These are phyloP conservation scores for Penicillium mononematosum DNA, from an alignment of 495 filamentous ascomycete genomes.

Conservation along the genomic window DNA sequence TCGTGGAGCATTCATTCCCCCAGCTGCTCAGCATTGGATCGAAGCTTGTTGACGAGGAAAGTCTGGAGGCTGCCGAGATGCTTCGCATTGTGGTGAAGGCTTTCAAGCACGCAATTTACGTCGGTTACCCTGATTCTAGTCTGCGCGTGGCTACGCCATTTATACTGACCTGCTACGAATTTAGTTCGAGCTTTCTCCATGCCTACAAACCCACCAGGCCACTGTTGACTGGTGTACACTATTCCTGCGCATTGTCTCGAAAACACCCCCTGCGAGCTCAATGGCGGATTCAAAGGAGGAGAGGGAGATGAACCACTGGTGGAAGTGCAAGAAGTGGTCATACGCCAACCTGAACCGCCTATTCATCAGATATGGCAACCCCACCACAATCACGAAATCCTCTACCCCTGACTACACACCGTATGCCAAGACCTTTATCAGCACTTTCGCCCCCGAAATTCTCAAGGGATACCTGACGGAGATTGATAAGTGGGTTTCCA, in stretches of 20 bases:
- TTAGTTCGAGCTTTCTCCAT: constrained; percentile 81
- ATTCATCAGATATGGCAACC: constrained; percentile 95
- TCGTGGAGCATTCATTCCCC: constrained; percentile 90
- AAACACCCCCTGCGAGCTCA: constrained; percentile 73
- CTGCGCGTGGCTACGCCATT: not conserved
- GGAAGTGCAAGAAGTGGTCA: constrained; percentile 99
- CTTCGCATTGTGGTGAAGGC: constrained; percentile 89
- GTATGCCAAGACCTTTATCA: constrained; percentile 86
- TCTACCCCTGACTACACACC: constrained; percentile 67
- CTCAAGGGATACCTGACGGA: constrained; percentile 88
- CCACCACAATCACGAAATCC: constrained; percentile 62
- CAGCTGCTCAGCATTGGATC: constrained; percentile 82
- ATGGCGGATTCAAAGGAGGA: constrained; percentile 82
- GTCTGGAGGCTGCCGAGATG: constrained; percentile 94
- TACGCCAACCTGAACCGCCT: constrained; percentile 96
- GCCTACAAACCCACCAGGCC: constrained; percentile 71
- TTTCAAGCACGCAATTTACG: constrained; percentile 96
- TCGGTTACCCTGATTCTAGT: constrained; percentile 48
- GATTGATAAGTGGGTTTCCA: constrained; percentile 95
- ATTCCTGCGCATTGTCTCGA: constrained; percentile 85
- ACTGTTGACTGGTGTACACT: constrained; percentile 95
- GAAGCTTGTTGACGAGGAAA: constrained; percentile 82
- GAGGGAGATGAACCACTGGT: constrained; percentile 93
- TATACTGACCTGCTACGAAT: constrained; percentile 20
- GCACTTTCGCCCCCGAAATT: constrained; percentile 90